Conservation (phyloP, 1,139 yeast species). For the Yamadazyma membranifaciens region DNA sequence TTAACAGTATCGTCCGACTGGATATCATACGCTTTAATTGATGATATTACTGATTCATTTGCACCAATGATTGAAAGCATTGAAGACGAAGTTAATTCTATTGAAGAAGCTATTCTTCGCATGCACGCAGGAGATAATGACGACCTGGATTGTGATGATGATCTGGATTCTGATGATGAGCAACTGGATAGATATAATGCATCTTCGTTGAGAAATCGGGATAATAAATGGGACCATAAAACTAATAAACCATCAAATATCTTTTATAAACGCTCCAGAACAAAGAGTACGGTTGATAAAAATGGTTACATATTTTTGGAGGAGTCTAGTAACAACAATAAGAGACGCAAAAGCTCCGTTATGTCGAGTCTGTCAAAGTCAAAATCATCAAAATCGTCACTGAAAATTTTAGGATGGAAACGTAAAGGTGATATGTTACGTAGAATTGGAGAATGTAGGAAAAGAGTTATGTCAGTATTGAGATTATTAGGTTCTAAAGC, state of each 20-base stretch:
- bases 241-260: slow-evolving; percentile 20
- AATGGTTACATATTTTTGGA: slow-evolving; percentile 14
- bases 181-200: neutral
- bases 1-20: slow-evolving; percentile 91
- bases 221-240: neutral
- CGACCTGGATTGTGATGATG: slow-evolving; percentile 35
- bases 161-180: slow-evolving; percentile 24
- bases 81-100: slow-evolving; percentile 87
- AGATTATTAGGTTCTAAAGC: slow-evolving; percentile 89
- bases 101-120: slow-evolving; percentile 83
- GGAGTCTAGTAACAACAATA: slow-evolving; percentile 4
- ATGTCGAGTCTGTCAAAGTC: slow-evolving; percentile 25
- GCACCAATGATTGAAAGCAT: slow-evolving; percentile 95
- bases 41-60: slow-evolving; percentile 95
- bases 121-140: slow-evolving; percentile 71
- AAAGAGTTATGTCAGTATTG: slow-evolving; percentile 86
- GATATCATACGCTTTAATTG: slow-evolving; percentile 95
- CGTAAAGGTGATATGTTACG: slow-evolving; percentile 92
- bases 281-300: slow-evolving; percentile 41
- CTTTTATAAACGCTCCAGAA: slow-evolving; percentile 37
- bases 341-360: slow-evolving; percentile 7
- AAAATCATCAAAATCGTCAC: slow-evolving; percentile 35
- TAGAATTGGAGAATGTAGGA: slow-evolving; percentile 92
- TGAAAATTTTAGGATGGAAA: slow-evolving; percentile 73
- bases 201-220: neutral